Conservation (phyloP, 768 basidiomycete genomes). For the Stropharia rugosoannulata region DNA sequence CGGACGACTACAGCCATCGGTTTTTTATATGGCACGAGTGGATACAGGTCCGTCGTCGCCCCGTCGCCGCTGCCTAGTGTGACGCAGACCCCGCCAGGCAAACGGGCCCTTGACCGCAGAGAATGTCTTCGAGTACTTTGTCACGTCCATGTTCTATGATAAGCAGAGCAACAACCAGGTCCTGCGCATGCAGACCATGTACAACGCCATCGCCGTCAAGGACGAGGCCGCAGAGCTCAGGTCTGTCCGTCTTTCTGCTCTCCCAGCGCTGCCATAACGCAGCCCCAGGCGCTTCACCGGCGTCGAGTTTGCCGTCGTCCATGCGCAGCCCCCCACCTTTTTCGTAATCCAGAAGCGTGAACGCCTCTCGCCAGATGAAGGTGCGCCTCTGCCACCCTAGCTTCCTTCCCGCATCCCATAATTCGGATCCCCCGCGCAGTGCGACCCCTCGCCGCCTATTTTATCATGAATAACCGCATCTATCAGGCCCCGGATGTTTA, state of each 20-base stretch:
- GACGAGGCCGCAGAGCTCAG: slow-evolving; percentile 87
- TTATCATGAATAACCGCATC: slow-evolving; percentile 85
- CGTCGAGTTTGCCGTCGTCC: slow-evolving; percentile 83
- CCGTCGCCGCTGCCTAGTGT: not conserved
- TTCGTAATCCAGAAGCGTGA: slow-evolving; percentile 92
- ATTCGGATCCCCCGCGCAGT: slow-evolving; percentile 39
- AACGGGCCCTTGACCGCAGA: slow-evolving; percentile 75
- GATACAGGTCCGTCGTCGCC: slow-evolving; percentile 56
- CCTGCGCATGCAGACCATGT: slow-evolving; percentile 91
- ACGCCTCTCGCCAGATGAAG: slow-evolving; percentile 79
- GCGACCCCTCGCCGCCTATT: slow-evolving; percentile 78
- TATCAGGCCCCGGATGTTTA: slow-evolving; percentile 89
- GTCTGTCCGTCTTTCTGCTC: slow-evolving; percentile 38
- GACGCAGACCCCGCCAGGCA: slow-evolving; percentile 42
- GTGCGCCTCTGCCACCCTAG: slow-evolving; percentile 37
- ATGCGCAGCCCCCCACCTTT: slow-evolving; percentile 74
- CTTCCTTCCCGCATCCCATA: slow-evolving; percentile 1
- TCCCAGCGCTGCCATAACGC: slow-evolving; percentile 1
- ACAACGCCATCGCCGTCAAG: slow-evolving; percentile 70
- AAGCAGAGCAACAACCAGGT: slow-evolving; percentile 92
- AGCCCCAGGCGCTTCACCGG: slow-evolving; percentile 76
- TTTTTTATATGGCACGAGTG: slow-evolving; percentile 94
- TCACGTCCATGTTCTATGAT: slow-evolving; percentile 91
- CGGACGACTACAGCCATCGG: slow-evolving; percentile 77
- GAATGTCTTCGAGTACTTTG: slow-evolving; percentile 89